Percentiles rank a stretch among this genome's conserved stretches.
These are phyloP conservation scores for Haematococcus lacustris DNA, from an alignment of 139 green algal genomes.

Conservation along the genomic window DNA sequence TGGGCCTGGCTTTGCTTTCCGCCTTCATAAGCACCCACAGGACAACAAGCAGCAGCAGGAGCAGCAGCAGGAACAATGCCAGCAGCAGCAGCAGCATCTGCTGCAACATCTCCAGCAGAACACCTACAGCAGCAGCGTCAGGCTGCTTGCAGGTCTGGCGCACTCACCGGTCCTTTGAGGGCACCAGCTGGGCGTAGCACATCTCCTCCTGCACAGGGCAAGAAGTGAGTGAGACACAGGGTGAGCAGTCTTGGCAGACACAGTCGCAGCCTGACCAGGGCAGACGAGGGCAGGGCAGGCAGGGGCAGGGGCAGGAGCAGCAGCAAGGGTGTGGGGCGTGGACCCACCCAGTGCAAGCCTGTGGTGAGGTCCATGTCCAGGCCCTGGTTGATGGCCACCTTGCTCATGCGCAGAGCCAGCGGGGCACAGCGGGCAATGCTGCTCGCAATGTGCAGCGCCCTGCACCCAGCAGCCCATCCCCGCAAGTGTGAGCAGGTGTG, in stretches of 20 bases:
- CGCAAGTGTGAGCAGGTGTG: background rate
- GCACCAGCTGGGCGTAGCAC: conserved; percentile 61
- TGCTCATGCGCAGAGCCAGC: conserved; percentile 66
- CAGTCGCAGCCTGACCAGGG: background rate
- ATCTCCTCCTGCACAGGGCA: conserved; percentile 42
- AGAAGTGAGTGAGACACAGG: background rate
- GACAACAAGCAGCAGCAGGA: no score
- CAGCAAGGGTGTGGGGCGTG: no score
- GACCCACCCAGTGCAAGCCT: conserved; percentile 56
- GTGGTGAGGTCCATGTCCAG: conserved; percentile 51
- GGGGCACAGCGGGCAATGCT: conserved; percentile 48
- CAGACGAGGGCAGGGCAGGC: background rate
- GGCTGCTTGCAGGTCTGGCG: background rate
- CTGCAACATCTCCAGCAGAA: background rate
- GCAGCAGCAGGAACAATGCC: background rate
- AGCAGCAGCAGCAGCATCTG: background rate
- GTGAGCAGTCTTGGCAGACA: background rate
- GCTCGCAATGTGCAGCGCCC: conserved; percentile 10
- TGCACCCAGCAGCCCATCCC: background rate
- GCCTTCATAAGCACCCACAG: background rate
- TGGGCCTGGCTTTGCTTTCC: background rate
- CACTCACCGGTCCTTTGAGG: conserved; percentile 45
- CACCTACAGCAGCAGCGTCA: background rate
- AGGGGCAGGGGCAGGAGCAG: no score
- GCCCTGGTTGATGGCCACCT: conserved; percentile 62